Base-by-base conservation (phyloP, 345 rosid genomes). In the Isatis tinctoria region DNA sequence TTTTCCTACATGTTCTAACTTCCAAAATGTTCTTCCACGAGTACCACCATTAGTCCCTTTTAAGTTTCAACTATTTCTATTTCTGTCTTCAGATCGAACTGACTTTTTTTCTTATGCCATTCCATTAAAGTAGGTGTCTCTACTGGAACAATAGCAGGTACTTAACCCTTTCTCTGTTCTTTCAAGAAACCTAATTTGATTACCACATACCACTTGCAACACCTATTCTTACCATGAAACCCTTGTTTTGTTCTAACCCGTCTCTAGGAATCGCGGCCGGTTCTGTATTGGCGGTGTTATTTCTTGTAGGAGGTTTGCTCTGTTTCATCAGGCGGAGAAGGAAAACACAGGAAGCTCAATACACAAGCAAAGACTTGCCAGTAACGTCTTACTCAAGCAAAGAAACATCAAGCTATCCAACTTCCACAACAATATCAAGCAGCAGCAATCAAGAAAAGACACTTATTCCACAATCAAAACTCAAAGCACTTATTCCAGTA, bases 351-450 rank as follows among this genome's bases (percentile, higher is more conserved):
- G 72, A 70, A 32, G 78, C 67, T 56, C 81, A 81, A 53, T 40
- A 71, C 33, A 75, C 72, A 48, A 80, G 78, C 73, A 74, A 70
- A 72, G 88, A 65, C 73, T 60, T 81, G 17, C 75, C 84, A 12
- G 10, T 49, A 64, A 60, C 77, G 6, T 80, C 87, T 33, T 70
- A 85, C 39, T 84, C 92, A 26, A 85, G 84, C 82, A 75, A 74
- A 63, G 82, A 77, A 68, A 72, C 78, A 52, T 39, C 79, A 49
- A 70, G 72, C 63, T 26, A 16, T 16, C 73, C 79, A 51, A 72
- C 91, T 60, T 60, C 88, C 3, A 67, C 77, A 44, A 81, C 65
- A 69, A 63, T 78, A 20, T 87, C 87, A 27, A 86, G 83, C 36
- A 81, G 79, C 67, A 88, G 63, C 47, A 70, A 64, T n/a, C 82